Evolutionary conservation across 345 rosid species (phyloP), one percentile per base, ranked within the genome.

Genomic region (Boechera divaricarpa): DNA sequence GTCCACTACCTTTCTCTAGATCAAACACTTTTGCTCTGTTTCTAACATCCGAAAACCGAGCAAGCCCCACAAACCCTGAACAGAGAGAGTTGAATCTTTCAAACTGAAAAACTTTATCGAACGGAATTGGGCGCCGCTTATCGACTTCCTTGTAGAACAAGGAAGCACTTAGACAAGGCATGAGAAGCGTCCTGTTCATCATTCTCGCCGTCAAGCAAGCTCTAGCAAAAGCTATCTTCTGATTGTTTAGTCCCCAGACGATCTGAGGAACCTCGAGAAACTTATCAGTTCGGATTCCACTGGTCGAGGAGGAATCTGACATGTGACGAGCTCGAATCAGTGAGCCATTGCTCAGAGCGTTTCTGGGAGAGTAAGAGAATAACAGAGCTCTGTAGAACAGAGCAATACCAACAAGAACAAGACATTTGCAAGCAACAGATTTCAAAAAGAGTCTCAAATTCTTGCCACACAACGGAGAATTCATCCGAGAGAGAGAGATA

Each of bases 191-290:
- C 29, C 97, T 78, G 65, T 93, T 95, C 81, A 95, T 85, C 86
- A 82, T 66, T 70, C 94, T 88, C 6, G 99, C 97, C 15, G 94
- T 92, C 32, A 95, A 82, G 76, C 94, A 93, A 67, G 99, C 93
- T 79, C 99, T 91, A 18, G 99, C 94, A 76, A 95, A 87, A 70
- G 98, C 96, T 26, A 95, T 95, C 87, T 95, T 95, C 77, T 95
- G 99, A 81, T 95, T 95, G 85, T 95, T 95, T 10, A 95, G 67
- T 36, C 99, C 99, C 99, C 99, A 95, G 0, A 91, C 97, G 53
- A 95, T 93, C 76, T 93, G 99, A 67, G 99, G 99, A 84, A 85
- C 94, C 81, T 87, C 92, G 42, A 93, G 75, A 55, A 93, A 91
- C 87, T 88, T 95, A 54, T 88, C 84, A 26, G 49, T 71, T 10